phyloP scores from a whole-genome alignment of 1,139 yeast genomes.

The Suhomyces choctaworum region DNA sequence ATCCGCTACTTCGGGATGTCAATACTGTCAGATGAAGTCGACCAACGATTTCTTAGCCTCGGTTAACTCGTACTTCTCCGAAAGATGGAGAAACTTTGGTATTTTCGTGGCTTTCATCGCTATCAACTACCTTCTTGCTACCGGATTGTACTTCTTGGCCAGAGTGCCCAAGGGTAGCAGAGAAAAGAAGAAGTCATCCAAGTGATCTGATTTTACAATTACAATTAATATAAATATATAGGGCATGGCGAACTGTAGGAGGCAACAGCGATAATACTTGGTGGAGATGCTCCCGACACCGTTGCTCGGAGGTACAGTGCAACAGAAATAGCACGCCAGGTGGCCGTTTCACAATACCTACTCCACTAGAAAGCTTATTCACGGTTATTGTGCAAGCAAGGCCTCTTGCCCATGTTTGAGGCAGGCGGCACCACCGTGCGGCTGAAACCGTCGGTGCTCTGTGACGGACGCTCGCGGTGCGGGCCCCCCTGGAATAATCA shows the following conservation, averaged over 20 bases:
- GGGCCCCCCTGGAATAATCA: no score
- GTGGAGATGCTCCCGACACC: no score
- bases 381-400: no score
- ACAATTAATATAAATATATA: background rate
- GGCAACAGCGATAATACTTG: no score
- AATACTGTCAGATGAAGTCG: conserved; percentile 48
- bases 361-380: no score
- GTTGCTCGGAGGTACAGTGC: no score
- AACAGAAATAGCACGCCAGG: no score
- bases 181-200: conserved; percentile 26
- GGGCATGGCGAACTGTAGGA: background rate
- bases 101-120: conserved; percentile 39
- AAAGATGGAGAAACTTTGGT: conserved; percentile 72
- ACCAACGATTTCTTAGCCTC: conserved; percentile 53
- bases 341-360: no score
- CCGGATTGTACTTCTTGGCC: conserved; percentile 27
- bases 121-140: conserved; percentile 23
- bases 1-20: conserved; percentile 46
- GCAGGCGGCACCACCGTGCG: no score
- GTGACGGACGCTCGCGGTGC: no score
- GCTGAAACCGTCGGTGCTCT: no score
- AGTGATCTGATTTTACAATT: background rate
- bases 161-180: conserved; percentile 34
- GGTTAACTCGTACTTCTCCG: conserved; percentile 43
- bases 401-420: no score